phyloP scores from a whole-genome alignment of 169 alveolate species.

The Pseudocohnilembus persalinus region DNA sequence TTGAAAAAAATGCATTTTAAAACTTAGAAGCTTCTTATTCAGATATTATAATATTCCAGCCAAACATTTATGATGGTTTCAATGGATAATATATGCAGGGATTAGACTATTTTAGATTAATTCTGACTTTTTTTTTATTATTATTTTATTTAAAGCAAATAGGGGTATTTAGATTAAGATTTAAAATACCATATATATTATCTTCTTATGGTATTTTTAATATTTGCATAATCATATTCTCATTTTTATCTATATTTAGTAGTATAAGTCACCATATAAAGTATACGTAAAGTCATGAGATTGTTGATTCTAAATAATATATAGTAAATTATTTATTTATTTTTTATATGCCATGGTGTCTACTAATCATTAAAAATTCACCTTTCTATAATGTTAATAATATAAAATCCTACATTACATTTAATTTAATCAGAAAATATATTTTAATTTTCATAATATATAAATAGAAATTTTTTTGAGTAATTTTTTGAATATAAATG shows the following conservation, averaged over 20 bases:
- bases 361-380: no score
- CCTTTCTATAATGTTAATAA: no score
- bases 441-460: no score
- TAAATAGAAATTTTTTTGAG: no score
- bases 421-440: no score
- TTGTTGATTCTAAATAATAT: background rate
- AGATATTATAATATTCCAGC: background rate
- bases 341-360: no score
- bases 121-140: background rate
- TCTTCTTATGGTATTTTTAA: background rate
- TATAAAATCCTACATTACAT: no score
- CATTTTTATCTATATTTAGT: background rate
- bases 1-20: background rate
- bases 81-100: background rate
- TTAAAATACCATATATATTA: no score
- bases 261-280: background rate
- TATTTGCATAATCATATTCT: no score
- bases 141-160: background rate
- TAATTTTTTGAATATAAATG: no score
- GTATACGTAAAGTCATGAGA: background rate
- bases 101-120: background rate
- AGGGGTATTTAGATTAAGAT: no score
- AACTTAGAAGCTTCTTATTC: background rate
- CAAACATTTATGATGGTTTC: background rate
- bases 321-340: background rate